phyloP scores from a whole-genome alignment of 176 grass and related monocot species.

The Stipa capillata region DNA sequence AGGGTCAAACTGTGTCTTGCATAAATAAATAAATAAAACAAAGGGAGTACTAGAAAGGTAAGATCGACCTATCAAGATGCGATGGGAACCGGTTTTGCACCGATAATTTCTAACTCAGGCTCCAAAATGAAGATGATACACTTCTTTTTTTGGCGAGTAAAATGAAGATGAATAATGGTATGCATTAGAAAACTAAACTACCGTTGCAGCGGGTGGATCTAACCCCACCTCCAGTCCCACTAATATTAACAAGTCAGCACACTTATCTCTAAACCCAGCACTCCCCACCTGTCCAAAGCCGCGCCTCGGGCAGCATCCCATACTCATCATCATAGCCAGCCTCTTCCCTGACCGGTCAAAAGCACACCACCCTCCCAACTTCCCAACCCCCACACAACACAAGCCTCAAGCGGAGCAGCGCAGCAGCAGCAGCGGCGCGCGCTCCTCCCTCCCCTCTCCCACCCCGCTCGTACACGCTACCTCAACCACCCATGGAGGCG shows the following conservation, averaged over 20 bases:
- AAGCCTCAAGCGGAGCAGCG: not conserved
- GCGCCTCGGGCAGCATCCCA: not conserved
- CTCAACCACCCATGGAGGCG: slow-evolving; percentile 29
- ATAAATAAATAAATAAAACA: too few relatives aligned
- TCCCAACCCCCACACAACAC: not conserved
- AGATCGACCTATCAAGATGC: too few relatives aligned
- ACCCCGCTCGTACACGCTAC: not conserved
- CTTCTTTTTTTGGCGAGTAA: too few relatives aligned
- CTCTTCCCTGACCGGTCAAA: slow-evolving; percentile 30
- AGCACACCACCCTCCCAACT: slow-evolving; percentile 21
- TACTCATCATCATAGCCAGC: not conserved
- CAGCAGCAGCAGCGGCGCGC: not conserved
- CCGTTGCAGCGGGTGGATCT: not conserved
- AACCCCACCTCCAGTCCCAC: not conserved
- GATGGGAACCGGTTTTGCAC: too few relatives aligned
- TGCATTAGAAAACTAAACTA: too few relatives aligned
- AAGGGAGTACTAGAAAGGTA: too few relatives aligned
- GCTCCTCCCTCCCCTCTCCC: not conserved
- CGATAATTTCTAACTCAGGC: too few relatives aligned
- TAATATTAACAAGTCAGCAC: not conserved
- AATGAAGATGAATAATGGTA: too few relatives aligned
- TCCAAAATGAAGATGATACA: too few relatives aligned
- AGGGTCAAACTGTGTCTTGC: too few relatives aligned
- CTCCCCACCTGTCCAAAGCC: not conserved
- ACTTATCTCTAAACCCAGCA: not conserved